phyloP scores from a whole-genome alignment of 1,139 yeast genomes.

The Scheffersomyces titani region DNA sequence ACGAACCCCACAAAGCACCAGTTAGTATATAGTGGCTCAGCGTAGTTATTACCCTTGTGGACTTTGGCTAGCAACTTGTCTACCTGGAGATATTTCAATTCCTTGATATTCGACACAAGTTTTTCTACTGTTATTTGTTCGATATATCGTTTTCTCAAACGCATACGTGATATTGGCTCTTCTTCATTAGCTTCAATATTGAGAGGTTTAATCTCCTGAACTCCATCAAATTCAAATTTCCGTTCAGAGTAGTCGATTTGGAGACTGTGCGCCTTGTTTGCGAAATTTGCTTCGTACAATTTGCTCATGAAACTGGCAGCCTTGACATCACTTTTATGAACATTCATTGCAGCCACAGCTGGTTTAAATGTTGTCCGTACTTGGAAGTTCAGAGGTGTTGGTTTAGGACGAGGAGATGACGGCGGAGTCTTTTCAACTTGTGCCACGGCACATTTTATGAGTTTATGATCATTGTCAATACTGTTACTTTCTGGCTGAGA shows the following conservation, averaged over 20 bases:
- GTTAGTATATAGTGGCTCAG: constrained; percentile 69
- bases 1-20: constrained; percentile 77
- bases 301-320: constrained; percentile 13
- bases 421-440: background rate
- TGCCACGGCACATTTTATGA: background rate
- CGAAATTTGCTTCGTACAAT: constrained; percentile 9
- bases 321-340: background rate
- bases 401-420: background rate
- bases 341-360: background rate
- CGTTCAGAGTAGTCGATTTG: constrained; percentile 17
- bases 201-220: constrained; percentile 8
- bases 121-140: constrained; percentile 28
- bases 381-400: background rate
- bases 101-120: constrained; percentile 23
- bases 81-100: constrained; percentile 49
- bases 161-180: constrained; percentile 17
- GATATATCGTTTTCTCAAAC: constrained; percentile 45
- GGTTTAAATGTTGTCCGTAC: background rate
- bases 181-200: constrained; percentile 10
- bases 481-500: background rate
- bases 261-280: constrained; percentile 6
- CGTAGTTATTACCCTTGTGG: constrained; percentile 59
- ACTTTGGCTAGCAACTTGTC: constrained; percentile 66
- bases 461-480: background rate
- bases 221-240: constrained; percentile 18